Evolutionary conservation across 164 flowering plant species (phyloP).

Genomic region (Nymphaea colorata): DNA sequence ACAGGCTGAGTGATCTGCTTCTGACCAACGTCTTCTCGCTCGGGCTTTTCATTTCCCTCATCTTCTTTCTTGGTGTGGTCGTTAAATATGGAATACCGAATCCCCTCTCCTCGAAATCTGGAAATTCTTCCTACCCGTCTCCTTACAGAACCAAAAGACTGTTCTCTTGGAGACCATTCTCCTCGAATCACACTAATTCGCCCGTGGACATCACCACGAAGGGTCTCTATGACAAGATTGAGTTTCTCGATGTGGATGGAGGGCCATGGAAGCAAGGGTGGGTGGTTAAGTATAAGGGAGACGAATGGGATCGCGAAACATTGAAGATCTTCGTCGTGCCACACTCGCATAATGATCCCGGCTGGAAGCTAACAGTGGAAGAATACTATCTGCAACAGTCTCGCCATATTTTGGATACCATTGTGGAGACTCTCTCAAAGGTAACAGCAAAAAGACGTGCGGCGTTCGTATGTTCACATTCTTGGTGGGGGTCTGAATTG

Average conservation of each 20-base stretch:
- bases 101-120: constrained; percentile 12
- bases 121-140: no score
- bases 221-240: constrained; percentile 75
- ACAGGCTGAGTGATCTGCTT: no score
- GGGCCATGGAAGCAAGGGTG: constrained; percentile 98
- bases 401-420: constrained; percentile 71
- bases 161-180: no score
- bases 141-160: no score
- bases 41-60: no score
- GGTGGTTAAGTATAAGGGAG: constrained; percentile 58
- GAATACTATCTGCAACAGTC: constrained; percentile 82
- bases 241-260: constrained; percentile 78
- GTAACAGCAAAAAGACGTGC: constrained; percentile 8
- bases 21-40: no score
- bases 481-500: no score
- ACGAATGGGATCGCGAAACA: constrained; percentile 85
- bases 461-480: no score
- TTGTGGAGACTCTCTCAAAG: constrained; percentile 78
- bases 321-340: constrained; percentile 97
- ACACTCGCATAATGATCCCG: constrained; percentile 98
- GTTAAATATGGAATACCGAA: no score
- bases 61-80: no score
- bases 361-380: constrained; percentile 95
- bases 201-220: constrained; percentile 76
- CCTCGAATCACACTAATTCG: no score